Base-by-base conservation (phyloP, 2,329 filamentous ascomycete species). In the Stemphylium lycopersici region DNA sequence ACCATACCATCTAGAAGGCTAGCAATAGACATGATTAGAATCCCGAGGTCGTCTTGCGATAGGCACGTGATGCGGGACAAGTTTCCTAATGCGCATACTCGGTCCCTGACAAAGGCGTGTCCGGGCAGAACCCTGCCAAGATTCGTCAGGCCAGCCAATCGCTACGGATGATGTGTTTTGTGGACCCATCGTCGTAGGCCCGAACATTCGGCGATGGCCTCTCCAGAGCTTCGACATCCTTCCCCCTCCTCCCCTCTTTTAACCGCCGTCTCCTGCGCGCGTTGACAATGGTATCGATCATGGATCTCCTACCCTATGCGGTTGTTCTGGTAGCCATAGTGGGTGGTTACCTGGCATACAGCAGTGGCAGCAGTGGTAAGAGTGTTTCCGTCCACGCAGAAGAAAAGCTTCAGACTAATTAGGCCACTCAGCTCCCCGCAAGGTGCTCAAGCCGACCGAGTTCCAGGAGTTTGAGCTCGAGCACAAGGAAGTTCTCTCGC, bases 401-500 rank as follows among this genome's bases (percentile, higher is more conserved):
- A 11, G 29, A 1, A 32, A 16, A 11, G 8, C 10, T 40, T 26
- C 13, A 37, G 15, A 15, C 38, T 49, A 31, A 47, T 31, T 15
- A 11, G 36, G 31, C 29, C 31, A 42, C 20, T 20, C 47, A 49
- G 47, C 36, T 20, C 38, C 47, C 41, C 52, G 52, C 76, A 92
- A 90, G 78, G 88, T 95, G 62, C 85, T 99, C 67, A 93, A 93
- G 80, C 91, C 93, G 29, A 87, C 88, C 66, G 83, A 84, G 45
- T 97, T 96, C 84, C 92, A 97, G 76, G 86, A 96, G 54, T 97
- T 97, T 74, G 88, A 91, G 75, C 88, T 99, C 67, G 88, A 90
- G 77, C 91, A 98, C 78, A 98, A 97, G 86, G 98, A 89, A 12
- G 84, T 96, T 63, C 88, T 98, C 71, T 96, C 93, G 29, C 95